Evolutionary conservation across 2,329 filamentous ascomycete genomes (phyloP), one percentile per base, ranked within the genome.

Genomic region (Pestalotiopsis sp.): DNA sequence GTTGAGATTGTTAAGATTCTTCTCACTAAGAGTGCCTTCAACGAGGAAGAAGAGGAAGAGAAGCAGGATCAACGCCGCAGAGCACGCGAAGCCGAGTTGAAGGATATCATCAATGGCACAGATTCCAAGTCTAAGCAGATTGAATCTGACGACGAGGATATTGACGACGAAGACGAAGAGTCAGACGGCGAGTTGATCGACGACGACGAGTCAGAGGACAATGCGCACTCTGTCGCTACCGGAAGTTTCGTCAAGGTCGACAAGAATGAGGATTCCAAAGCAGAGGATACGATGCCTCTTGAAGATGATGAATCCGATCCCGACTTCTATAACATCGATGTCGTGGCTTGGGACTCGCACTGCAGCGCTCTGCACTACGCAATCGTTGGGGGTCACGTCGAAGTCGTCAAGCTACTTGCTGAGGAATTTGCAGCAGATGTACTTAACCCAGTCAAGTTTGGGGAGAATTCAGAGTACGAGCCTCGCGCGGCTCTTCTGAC

Each of bases 281-380:
- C 78, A 1, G 81, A 85, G 38, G 81, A 86, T 1, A 80, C 78
- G 11, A 73, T 85, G 1, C 82, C 84, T 31, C 71, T 75, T 0
- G 87, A 90, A 5, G 87, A 89, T 6, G 82, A 87, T 25, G 85
- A 89, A 1, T 85, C 91, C 11, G 91, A 92, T 23, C 93, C 93
- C 0, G 93, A 97, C 78, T 87, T 95, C 65, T 95, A 92, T 77
- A 90, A 96, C 72, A 86, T 95, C 69, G 91, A 97, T 72, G 87
- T 92, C 1, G 76, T 92, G n/a, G 89, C 93, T 1, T 97, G 94
- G 94, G 93, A 97, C 73, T 87, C 85, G 4, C 89, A 90, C 4
- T 88, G 90, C 68, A 92, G 91, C 13, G 89, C 94, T 1, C 84
- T 97, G 4, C 94, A 97, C 77, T 85, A 94, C 36, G 94, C 94